Conservation (phyloP, 2,329 filamentous ascomycete genomes). For the Hirsutella thompsonii region DNA sequence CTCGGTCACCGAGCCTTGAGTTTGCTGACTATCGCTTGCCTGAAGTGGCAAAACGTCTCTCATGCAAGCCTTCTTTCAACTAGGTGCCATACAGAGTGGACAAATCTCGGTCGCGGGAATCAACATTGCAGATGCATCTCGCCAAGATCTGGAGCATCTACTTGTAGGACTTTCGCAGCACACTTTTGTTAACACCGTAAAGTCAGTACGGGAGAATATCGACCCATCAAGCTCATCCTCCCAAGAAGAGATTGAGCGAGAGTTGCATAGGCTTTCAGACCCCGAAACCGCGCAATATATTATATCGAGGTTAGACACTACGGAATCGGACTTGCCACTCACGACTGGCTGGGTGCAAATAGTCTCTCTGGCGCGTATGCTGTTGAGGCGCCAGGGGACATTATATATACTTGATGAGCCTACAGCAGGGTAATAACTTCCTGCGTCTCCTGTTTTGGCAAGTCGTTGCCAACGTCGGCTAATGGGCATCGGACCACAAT, state of each 20-base stretch:
- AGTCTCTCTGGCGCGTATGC: not conserved
- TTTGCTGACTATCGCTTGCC: not conserved
- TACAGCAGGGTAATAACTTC: not conserved
- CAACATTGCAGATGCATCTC: not conserved
- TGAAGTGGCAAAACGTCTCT: conserved; percentile 1
- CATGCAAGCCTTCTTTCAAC: not conserved
- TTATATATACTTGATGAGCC: not conserved
- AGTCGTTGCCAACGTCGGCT: not conserved
- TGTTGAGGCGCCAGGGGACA: not conserved
- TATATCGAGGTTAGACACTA: not conserved
- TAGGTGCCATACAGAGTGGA: not conserved
- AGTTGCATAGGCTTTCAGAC: not conserved
- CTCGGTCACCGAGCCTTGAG: not conserved
- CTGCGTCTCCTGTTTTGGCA: too few relatives aligned
- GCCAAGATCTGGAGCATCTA: not conserved
- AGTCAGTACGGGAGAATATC: not conserved
- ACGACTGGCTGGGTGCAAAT: not conserved
- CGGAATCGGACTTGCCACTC: not conserved
- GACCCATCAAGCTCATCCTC: not conserved
- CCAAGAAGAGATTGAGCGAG: not conserved
- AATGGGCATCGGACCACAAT: not conserved
- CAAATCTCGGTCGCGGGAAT: not conserved
- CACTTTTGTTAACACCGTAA: not conserved
- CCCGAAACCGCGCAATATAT: not conserved
- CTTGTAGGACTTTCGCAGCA: not conserved